Evolutionary conservation across 2,329 filamentous ascomycete species (phyloP), one percentile per base, ranked within the genome.

Genomic region (Aspergillus udagawae): DNA sequence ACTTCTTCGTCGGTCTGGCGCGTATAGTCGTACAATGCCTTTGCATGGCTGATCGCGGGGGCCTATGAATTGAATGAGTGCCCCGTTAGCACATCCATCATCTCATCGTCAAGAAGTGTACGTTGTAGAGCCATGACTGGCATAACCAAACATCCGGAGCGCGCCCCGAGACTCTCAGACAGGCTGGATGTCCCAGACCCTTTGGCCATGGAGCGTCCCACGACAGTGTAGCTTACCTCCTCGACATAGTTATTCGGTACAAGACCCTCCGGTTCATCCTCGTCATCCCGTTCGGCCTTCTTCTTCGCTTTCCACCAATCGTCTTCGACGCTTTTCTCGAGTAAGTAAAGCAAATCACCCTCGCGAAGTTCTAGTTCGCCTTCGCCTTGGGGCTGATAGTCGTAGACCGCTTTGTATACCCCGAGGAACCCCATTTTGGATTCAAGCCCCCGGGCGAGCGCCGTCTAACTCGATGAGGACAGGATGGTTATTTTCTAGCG

Each of bases 291-390:
- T 32, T 84, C 84, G 62, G 92, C 91, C 78, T 88, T 91, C 82
- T 95, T 96, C 81, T 96, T 96, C 50, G 90, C 91, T 75, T 88
- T 94, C 94, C 94, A 97, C 94, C 94, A 97, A 72, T 91, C 86
- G 73, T 89, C 88, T 17, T 90, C 86, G 52, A 77, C 73, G 62
- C 86, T 89, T 79, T 95, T 95, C 68, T 96, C 91, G 56, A 96
- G 78, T 57, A 97, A 82, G 75, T 92, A 97, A 58, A 97, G 85
- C 61, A 97, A 73, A 76, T 97, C 93, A 58, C 92, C 92, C 70
- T 97, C 92, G 55, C 78, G 80, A 67, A 97, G 89, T 62, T 87
- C 83, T 60, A 97, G 83, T 83, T 97, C 93, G 63, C 89, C 89
- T 68, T 91, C 88, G 66, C 86, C 87, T 75, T 95, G 91, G 61